Evolutionary conservation across 495 filamentous ascomycete species (phyloP).

Genomic region (Amphirosellinia nigrospora): DNA sequence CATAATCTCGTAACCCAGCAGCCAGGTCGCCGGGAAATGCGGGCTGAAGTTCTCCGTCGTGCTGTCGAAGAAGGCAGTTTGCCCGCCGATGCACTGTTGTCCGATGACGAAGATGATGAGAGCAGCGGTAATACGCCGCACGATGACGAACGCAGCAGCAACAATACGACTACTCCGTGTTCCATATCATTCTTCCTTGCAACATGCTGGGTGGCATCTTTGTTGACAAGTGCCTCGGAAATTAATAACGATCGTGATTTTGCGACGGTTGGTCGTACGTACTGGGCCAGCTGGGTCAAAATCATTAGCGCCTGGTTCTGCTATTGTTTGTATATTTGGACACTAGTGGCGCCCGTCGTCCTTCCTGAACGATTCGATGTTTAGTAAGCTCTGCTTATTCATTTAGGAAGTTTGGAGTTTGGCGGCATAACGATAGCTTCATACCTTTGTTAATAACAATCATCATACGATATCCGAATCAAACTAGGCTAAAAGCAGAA

Average conservation of each 20-base stretch:
- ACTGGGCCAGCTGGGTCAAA: conserved; percentile 99
- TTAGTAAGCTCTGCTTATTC: conserved; percentile 32
- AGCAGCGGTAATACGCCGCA: conserved; percentile 63
- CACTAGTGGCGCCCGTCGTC: conserved; percentile 81
- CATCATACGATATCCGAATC: neutral
- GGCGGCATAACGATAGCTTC: neutral
- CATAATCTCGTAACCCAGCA: conserved; percentile 92
- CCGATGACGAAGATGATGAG: conserved; percentile 74
- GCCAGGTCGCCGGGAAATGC: conserved; percentile 87
- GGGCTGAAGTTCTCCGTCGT: conserved; percentile 84
- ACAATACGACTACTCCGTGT: conserved; percentile 95
- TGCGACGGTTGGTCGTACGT: conserved; percentile 88
- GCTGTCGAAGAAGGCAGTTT: conserved; percentile 91
- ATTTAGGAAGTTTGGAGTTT: conserved; percentile 13
- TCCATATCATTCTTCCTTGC: conserved; percentile 98
- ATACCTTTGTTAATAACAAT: neutral
- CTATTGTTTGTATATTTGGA: conserved; percentile 94
- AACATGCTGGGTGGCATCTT: conserved; percentile 92
- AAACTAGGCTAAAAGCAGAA: neutral
- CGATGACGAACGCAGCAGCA: conserved; percentile 87
- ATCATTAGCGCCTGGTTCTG: conserved; percentile 98
- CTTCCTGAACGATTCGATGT: conserved; percentile 84
- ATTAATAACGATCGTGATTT: conserved; percentile 67
- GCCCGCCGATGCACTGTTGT: conserved; percentile 87
- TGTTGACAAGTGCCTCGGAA: conserved; percentile 84